phyloP scores from a whole-genome alignment of 106 monocot species.

The Allium fistulosum region DNA sequence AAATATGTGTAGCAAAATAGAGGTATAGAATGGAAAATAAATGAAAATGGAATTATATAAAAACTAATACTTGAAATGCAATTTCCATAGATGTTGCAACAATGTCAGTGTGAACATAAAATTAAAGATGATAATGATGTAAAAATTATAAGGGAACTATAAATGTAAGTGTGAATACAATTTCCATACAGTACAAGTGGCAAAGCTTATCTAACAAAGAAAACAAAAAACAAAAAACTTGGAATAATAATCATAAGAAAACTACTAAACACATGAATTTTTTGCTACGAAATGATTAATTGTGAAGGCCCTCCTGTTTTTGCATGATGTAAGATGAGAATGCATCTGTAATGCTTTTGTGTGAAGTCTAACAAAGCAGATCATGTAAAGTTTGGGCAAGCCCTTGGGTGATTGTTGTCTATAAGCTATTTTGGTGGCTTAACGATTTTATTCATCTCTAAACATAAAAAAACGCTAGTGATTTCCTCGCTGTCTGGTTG shows the following conservation, averaged over 20 bases:
- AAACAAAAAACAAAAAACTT: too few species aligned
- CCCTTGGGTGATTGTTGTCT: constrained; percentile 32
- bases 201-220: too few species aligned
- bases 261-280: neutral
- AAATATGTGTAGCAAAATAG: too few species aligned
- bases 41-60: too few species aligned
- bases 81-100: too few species aligned
- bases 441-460: constrained; percentile 46
- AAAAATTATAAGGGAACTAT: too few species aligned
- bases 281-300: neutral
- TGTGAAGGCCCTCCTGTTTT: neutral
- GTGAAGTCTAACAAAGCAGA: constrained; percentile 74
- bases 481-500: constrained; percentile 41
- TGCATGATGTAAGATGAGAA: constrained; percentile 60
- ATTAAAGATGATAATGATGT: too few species aligned
- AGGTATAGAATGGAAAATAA: too few species aligned
- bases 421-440: constrained; percentile 40
- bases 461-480: constrained; percentile 84
- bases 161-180: too few species aligned
- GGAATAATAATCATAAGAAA: neutral
- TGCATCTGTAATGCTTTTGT: constrained; percentile 73
- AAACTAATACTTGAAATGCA: too few species aligned
- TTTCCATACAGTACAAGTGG: too few species aligned
- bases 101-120: too few species aligned
- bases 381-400: constrained; percentile 92